Percentiles rank a stretch among this genome's conserved stretches.
Conservation (phyloP, 2,329 filamentous ascomycete species). For the Achaetomium macrosporum region DNA sequence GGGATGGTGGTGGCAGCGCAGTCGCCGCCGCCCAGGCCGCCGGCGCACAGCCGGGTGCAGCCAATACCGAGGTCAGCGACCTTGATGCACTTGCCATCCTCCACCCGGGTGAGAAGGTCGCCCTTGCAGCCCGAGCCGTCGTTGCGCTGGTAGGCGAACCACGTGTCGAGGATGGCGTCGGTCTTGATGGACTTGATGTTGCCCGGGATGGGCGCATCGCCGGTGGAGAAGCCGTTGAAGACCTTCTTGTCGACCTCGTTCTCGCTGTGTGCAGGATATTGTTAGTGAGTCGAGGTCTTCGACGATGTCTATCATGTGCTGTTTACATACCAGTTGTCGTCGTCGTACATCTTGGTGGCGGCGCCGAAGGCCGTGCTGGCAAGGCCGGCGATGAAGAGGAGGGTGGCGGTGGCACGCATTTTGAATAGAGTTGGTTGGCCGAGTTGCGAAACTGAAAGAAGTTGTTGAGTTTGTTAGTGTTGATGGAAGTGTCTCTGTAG, state of each 20-base stretch:
- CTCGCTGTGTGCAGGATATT: not conserved
- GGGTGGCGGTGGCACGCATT: constrained; percentile 15
- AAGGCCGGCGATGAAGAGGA: constrained; percentile 16
- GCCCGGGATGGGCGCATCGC: not conserved
- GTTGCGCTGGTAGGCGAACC: not conserved
- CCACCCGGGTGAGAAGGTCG: not conserved
- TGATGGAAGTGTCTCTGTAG: too few species aligned
- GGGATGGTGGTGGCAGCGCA: too few species aligned
- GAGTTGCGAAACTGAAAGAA: too few species aligned
- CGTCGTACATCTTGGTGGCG: constrained; percentile 13
- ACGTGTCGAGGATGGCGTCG: not conserved
- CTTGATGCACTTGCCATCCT: not conserved
- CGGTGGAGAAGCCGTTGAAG: not conserved
- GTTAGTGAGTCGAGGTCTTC: not conserved
- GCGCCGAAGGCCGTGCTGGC: constrained; percentile 16
- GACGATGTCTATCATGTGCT: too few species aligned
- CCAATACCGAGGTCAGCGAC: not conserved
- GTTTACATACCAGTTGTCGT: constrained; percentile 13
- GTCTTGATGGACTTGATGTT: not conserved
- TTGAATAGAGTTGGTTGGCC: not conserved
- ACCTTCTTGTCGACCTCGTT: not conserved
- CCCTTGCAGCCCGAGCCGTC: not conserved
- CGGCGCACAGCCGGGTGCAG: not conserved
- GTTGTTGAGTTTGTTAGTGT: too few species aligned
- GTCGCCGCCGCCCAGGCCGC: not conserved